Conservation (phyloP, 257 asterid species). For the Solanum sejunctum region DNA sequence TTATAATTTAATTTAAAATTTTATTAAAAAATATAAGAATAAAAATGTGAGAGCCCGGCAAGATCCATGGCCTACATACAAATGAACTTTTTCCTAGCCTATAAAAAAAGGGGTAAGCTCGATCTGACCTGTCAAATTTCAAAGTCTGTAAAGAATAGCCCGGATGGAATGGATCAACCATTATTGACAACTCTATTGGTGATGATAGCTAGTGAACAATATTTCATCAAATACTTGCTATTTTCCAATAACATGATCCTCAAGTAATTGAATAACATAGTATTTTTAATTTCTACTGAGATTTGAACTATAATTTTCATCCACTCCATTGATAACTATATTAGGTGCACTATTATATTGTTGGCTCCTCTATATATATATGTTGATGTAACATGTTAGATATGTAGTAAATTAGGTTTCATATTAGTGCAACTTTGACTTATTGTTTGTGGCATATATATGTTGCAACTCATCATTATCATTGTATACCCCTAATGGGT, state of each 20-base stretch:
- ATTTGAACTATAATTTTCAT: not conserved
- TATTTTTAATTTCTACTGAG: not conserved
- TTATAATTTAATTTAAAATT: no score
- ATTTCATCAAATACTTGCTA: not conserved
- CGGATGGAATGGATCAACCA: no score
- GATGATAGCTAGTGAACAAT: not conserved
- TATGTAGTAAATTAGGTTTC: not conserved
- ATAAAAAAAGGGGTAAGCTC: no score
- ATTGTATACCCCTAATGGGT: conserved; percentile 22
- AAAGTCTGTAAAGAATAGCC: no score
- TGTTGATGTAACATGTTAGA: conserved; percentile 16
- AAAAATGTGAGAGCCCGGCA: no score
- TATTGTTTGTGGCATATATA: conserved; percentile 19
- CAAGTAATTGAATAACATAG: not conserved
- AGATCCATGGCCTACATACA: fast-evolving
- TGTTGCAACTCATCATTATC: conserved; percentile 62
- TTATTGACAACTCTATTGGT: no score
- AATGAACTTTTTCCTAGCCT: no score
- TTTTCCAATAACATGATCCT: not conserved
- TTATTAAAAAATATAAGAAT: no score
- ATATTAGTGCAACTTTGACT: conserved; percentile 53
- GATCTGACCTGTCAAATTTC: no score
- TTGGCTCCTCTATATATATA: not conserved
- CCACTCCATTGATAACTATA: not conserved
- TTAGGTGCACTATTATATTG: not conserved